Base-by-base conservation (phyloP, 2,329 filamentous ascomycete species). In the Botrytis hyacinthi region DNA sequence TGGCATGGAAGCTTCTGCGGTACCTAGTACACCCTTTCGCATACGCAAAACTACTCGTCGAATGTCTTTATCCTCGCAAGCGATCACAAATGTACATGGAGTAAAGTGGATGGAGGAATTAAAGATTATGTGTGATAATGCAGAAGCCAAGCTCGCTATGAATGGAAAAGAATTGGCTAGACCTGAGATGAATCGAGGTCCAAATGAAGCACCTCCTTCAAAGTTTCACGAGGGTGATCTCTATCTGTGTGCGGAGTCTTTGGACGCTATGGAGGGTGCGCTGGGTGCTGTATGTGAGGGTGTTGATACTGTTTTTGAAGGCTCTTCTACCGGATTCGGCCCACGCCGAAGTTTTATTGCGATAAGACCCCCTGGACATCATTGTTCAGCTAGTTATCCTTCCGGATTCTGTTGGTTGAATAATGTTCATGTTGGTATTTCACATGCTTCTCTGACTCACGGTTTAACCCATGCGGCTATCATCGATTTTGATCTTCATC, bases 351-450 rank as follows among this genome's bases (percentile, higher is more conserved):
- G 95, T 0, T 99, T 99, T 81, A 94, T 98, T 68, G 95, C 92
- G 42, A 92, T 98, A 68, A 90, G 96, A 46, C 96, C 96, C 7
- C 96, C 96, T 0, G 96, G 96, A 1, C 96, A 99, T 81, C 96
- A 99, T 81, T 99, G 96, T 83, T 97, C 95, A 3, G 90, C 93
- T 6, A 89, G 92, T 68, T 91, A 92, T 78, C 96, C 96, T 0
- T 98, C 95, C 3, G 96, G 96, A 0, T 99, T 99, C 81, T 99
- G 96, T 84, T 99, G 96, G 95, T 84, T 99, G 69, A 99, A 99
- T 82, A 99, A 99, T 80, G 94, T 99, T 0, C 95, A 98, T 80
- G 93, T 99, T 35, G 96, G 95, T 0, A 97, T 99, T 76, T 93
- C 97, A 82, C 93, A 99, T 81, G 95, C 91, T 18, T 91, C 93